Percentiles rank a stretch among this genome's conserved stretches.
Conservation (phyloP, 192 early-diverging fungal species). For the Jimgerdemannia flammicorona region DNA sequence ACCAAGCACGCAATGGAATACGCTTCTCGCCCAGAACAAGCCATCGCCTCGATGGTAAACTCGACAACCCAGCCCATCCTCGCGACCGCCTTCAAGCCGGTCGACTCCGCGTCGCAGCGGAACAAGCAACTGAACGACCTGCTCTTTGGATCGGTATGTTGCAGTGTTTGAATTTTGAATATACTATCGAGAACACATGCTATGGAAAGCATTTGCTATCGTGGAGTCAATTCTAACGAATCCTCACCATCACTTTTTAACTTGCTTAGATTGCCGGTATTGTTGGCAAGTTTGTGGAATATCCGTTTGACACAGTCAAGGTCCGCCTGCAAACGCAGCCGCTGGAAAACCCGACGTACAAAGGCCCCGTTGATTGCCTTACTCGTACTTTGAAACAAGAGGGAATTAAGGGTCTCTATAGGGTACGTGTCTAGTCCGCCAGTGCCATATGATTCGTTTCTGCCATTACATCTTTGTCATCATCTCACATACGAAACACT, state of each 20-base stretch:
- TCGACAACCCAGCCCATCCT: too few species aligned
- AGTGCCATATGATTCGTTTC: background rate
- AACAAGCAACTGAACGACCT: too few species aligned
- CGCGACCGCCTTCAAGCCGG: too few species aligned
- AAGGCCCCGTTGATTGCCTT: slow-evolving; percentile 81
- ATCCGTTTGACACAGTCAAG: slow-evolving; percentile 94
- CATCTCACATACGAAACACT: background rate
- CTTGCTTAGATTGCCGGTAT: slow-evolving; percentile 72
- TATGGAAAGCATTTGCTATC: too few species aligned
- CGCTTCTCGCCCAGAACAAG: too few species aligned
- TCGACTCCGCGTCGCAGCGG: too few species aligned
- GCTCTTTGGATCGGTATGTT: too few species aligned
- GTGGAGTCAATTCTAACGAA: slow-evolving; percentile 13
- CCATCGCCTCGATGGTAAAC: too few species aligned
- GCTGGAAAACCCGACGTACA: slow-evolving; percentile 55
- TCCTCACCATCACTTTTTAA: background rate
- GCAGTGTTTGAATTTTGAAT: too few species aligned
- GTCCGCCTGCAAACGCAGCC: slow-evolving; percentile 91
- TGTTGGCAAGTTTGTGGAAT: slow-evolving; percentile 91
- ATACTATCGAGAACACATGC: too few species aligned
- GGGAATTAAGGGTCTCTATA: slow-evolving; percentile 85
- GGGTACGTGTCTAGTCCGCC: slow-evolving; percentile 44
- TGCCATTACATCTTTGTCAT: background rate
- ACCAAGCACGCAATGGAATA: too few species aligned
- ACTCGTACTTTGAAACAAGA: slow-evolving; percentile 68